These are phyloP conservation scores for Populus hybrid DNA, from an alignment of 441 rosid genomes.

Conservation along the genomic window DNA sequence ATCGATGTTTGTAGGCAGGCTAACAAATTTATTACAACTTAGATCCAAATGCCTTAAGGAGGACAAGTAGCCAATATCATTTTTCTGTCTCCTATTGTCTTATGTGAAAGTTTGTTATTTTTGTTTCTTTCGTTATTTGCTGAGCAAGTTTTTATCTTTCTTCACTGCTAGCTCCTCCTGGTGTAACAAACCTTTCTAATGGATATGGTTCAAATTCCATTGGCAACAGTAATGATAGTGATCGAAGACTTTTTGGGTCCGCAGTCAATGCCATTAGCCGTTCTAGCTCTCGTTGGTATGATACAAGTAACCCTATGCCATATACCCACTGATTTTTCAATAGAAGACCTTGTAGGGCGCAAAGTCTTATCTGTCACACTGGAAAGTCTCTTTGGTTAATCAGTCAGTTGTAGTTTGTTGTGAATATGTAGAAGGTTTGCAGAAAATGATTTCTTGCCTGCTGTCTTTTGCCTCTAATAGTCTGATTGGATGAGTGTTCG, in stretches of 20 bases:
- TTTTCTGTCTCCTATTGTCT: background rate
- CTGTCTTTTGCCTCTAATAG: background rate
- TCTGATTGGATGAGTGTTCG: background rate
- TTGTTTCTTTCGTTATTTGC: constrained; percentile 12
- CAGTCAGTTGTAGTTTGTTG: background rate
- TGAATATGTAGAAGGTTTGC: background rate
- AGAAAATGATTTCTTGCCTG: background rate
- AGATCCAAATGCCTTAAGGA: too few relatives aligned
- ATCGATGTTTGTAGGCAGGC: too few relatives aligned
- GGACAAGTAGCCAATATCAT: too few relatives aligned
- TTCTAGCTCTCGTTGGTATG: constrained; percentile 53
- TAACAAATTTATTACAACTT: too few relatives aligned
- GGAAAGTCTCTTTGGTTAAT: background rate
- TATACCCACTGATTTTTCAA: constrained; percentile 29
- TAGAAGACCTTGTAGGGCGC: background rate
- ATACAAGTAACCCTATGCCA: constrained; percentile 30
- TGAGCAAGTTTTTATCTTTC: constrained; percentile 21
- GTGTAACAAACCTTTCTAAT: constrained; percentile 43
- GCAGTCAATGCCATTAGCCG: constrained; percentile 49
- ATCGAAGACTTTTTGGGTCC: constrained; percentile 58
- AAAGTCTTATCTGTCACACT: background rate
- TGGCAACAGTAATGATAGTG: constrained; percentile 48
- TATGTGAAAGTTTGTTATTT: background rate
- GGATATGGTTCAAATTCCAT: constrained; percentile 45
- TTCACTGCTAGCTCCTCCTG: constrained; percentile 53